Base-by-base conservation (phyloP, 1,139 yeast species). In the Candida pseudoviswanathii region DNA sequence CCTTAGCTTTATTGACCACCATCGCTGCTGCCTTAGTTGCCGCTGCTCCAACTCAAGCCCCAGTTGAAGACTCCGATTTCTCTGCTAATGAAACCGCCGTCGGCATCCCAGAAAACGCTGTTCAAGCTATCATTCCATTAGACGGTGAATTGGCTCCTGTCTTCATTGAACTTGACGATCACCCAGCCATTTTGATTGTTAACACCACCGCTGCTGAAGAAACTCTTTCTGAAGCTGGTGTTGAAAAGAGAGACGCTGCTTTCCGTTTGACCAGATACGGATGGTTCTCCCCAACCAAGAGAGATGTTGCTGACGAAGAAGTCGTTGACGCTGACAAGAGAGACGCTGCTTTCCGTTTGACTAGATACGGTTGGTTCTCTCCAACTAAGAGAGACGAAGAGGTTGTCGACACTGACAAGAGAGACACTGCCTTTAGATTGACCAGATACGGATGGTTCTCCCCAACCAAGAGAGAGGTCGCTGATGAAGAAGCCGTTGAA, bases 231-330 rank as follows among this genome's bases (percentile, higher is more conserved):
- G 31, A 11, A 22, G 31, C 30, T 7, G 33, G 34, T 21, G 30
- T 37, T 6, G 39, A 29, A 8, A 44, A 46, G 34, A 34, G 49
- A 41, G 54, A 45, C 37, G 53, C 52, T 43, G 49, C 43, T 10
- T 53, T 43, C 29, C 16, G 29, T 27, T 30, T 51, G 49, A 54
- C 56, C 25, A 47, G 37, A 22, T 54, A 48, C 41, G 51, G 49
- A 7, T 46, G 43, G 39, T 54, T 46, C 34, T 50, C 53, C 41
- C 56, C 56, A 37, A 46, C 34, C 16, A 51, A 53, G 42, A 50
- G 54, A 44, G 54, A 51, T 25, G 48, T 49, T 30, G 40, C 25
- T 6, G 48, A 41, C 31, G 49, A 45, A 2, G 41, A 38, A 25
- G 8, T 9, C 16, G 29, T 24, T 2, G 40, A 37, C 4, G 40